These are phyloP conservation scores for Cyclotella atomus DNA, from an alignment of 108 stramenopile species.

Conservation along the genomic window DNA sequence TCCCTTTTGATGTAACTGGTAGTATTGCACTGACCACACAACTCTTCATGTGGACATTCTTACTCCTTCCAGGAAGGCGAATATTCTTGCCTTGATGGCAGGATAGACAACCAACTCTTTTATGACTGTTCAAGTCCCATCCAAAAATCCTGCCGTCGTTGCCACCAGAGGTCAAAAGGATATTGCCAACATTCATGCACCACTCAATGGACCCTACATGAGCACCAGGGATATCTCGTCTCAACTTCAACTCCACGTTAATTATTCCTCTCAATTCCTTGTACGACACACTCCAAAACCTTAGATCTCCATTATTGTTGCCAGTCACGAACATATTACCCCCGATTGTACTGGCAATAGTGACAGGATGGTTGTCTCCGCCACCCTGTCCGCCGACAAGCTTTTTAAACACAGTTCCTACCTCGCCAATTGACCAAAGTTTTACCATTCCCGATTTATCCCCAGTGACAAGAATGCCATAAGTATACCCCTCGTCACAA, in stretches of 20 bases:
- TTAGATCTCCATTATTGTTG: constrained; percentile 41
- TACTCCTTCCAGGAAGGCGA: neutral
- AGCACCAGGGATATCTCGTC: constrained; percentile 11
- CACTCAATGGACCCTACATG: constrained; percentile 27
- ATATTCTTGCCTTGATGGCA: neutral
- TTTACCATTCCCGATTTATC: constrained; percentile 23
- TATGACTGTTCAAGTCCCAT: neutral
- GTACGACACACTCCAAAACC: constrained; percentile 27
- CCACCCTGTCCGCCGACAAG: constrained; percentile 11
- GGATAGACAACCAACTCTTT: neutral
- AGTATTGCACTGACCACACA: neutral
- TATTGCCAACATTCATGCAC: constrained; percentile 19
- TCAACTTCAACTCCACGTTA: constrained; percentile 9
- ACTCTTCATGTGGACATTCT: neutral
- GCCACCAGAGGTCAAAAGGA: constrained; percentile 44
- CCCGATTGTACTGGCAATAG: constrained; percentile 15
- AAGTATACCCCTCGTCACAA: neutral
- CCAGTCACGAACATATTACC: constrained; percentile 32
- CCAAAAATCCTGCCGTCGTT: constrained; percentile 28
- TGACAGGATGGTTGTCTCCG: constrained; percentile 28
- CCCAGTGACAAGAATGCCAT: constrained; percentile 23
- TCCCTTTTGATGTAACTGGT: neutral
- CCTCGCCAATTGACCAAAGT: constrained; percentile 13
- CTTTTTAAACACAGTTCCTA: neutral
- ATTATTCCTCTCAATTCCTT: neutral